Evolutionary conservation across 139 green algal genomes (phyloP).

Genomic region (Chlorokybus atmophyticus): DNA sequence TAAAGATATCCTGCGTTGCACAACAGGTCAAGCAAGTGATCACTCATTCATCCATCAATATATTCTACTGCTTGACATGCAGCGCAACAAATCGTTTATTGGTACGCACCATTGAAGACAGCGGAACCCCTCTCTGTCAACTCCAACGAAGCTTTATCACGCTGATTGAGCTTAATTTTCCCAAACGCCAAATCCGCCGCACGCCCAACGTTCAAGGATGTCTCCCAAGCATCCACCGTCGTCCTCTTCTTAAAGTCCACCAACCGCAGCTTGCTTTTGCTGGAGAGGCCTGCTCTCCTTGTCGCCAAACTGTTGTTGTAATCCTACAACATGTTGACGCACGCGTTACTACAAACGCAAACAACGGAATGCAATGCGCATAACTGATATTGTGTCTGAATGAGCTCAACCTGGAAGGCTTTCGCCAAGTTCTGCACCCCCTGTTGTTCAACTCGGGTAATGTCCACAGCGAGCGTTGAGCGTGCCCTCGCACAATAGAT

Average conservation of each 20-base stretch:
- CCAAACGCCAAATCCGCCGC: too few species aligned
- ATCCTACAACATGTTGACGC: constrained; percentile 14
- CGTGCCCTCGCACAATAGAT: constrained; percentile 29
- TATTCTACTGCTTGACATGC: too few species aligned
- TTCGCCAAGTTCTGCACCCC: constrained; percentile 23
- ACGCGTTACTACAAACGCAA: too few species aligned
- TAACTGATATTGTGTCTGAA: background rate
- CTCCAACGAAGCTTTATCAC: too few species aligned
- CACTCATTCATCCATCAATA: too few species aligned
- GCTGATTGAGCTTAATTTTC: too few species aligned
- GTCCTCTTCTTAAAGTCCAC: constrained; percentile 32
- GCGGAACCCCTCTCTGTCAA: background rate
- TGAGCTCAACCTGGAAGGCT: constrained; percentile 11
- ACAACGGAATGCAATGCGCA: too few species aligned
- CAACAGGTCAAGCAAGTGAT: too few species aligned
- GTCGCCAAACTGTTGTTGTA: constrained; percentile 29
- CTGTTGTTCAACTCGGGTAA: constrained; percentile 25
- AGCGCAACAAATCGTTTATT: too few species aligned
- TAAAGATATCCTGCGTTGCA: too few species aligned
- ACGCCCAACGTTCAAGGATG: background rate
- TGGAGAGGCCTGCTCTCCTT: constrained; percentile 16
- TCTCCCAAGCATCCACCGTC: constrained; percentile 31
- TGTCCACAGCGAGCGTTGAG: constrained; percentile 14
- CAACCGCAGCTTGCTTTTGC: constrained; percentile 38
- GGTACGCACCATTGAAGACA: background rate